A percentile compares a stretch with the other conserved stretches of the same genome.
phyloP scores from a whole-genome alignment of 164 flowering plant species.

The Cinnamomum chago region DNA sequence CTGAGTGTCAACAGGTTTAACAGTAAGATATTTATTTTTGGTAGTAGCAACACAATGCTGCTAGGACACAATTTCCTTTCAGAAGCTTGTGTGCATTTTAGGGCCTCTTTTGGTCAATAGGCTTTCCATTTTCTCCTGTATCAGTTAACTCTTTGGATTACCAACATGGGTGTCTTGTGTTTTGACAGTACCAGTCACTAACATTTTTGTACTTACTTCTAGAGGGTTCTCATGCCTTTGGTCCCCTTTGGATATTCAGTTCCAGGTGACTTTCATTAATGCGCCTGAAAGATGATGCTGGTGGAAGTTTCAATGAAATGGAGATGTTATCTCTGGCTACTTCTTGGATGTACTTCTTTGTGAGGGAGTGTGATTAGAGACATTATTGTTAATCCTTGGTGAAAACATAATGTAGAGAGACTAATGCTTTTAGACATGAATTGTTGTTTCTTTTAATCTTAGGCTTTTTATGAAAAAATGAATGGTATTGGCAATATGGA shows the following conservation, averaged over 20 bases:
- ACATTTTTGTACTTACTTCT: neutral
- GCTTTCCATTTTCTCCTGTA: neutral
- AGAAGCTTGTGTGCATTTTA: neutral
- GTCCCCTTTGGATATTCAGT: constrained; percentile 4
- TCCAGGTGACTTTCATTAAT: neutral
- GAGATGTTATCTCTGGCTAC: neutral
- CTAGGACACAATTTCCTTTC: constrained; percentile 3
- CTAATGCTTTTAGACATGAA: neutral
- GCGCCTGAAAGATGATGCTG: neutral
- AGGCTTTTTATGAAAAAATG: neutral
- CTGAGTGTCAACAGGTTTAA: constrained; percentile 18
- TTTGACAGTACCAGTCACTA: constrained; percentile 4
- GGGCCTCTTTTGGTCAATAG: neutral
- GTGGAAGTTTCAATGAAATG: neutral
- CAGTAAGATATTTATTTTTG: constrained; percentile 12
- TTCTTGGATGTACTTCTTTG: neutral
- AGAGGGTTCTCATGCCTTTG: constrained; percentile 1
- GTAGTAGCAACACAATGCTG: neutral
- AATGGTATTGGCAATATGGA: neutral
- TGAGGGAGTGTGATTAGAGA: neutral
- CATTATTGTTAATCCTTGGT: neutral
- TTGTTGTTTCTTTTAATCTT: neutral
- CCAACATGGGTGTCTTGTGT: neutral
- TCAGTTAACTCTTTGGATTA: neutral
- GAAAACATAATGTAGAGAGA: neutral